Conservation (phyloP, 306 rosid species). For the Geum urbanum region DNA sequence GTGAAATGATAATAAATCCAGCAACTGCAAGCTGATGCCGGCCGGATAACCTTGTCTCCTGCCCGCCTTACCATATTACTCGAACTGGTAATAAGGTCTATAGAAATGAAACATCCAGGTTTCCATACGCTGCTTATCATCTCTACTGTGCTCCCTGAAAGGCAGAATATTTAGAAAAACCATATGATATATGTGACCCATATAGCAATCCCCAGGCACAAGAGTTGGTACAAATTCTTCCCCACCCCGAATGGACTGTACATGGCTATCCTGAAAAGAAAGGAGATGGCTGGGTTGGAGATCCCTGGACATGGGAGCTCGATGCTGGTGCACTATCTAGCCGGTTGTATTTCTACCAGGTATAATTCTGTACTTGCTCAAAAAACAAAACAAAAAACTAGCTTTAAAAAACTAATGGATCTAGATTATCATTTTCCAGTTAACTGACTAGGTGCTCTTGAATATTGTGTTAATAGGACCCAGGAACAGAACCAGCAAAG, state of each 20-base stretch:
- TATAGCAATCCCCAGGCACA: slow-evolving; percentile 62
- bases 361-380: slow-evolving; percentile 8
- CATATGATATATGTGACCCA: slow-evolving; percentile 52
- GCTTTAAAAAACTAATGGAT: too few relatives aligned
- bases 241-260: slow-evolving; percentile 55
- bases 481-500: slow-evolving; percentile 49
- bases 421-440: not conserved
- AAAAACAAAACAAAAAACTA: not conserved
- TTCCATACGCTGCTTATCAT: slow-evolving; percentile 55
- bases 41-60: slow-evolving; percentile 37
- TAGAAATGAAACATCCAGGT: slow-evolving; percentile 46
- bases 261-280: slow-evolving; percentile 48
- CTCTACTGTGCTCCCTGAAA: slow-evolving; percentile 53
- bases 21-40: slow-evolving; percentile 38
- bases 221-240: slow-evolving; percentile 54
- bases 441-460: not conserved
- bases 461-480: slow-evolving; percentile 30
- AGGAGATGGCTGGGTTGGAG: slow-evolving; percentile 62
- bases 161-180: slow-evolving; percentile 35
- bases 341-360: slow-evolving; percentile 55
- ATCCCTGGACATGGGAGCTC: slow-evolving; percentile 52
- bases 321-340: slow-evolving; percentile 50
- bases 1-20: slow-evolving; percentile 54
- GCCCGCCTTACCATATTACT: slow-evolving; percentile 50
- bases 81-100: slow-evolving; percentile 34